Conservation (phyloP, 192 early-diverging fungal species). For the Gamsiella multidivaricata region DNA sequence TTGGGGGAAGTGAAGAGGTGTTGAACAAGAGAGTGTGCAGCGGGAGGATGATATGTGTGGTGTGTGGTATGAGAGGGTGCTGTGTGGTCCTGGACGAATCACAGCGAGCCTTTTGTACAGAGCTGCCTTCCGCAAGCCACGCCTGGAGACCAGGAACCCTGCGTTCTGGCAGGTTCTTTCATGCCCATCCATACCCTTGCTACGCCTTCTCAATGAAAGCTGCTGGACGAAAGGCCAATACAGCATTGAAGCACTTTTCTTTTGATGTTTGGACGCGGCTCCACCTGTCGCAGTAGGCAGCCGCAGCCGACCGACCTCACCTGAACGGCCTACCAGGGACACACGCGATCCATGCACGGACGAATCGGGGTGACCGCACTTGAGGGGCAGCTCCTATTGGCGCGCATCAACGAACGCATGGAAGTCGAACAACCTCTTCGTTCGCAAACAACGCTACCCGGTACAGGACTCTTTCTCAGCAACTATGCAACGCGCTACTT, state of each 20-base stretch:
- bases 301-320: not conserved
- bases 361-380: slow-evolving; percentile 1
- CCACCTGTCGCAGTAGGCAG: not conserved
- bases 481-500: slow-evolving; percentile 35
- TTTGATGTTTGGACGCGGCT: too few species aligned
- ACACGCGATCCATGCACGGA: not conserved
- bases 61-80: too few species aligned
- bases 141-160: too few species aligned
- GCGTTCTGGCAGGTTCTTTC: too few species aligned
- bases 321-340: too few species aligned
- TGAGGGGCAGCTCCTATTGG: not conserved
- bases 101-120: too few species aligned
- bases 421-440: not conserved
- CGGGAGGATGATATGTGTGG: not conserved
- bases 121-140: too few species aligned
- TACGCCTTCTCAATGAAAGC: too few species aligned
- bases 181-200: too few species aligned
- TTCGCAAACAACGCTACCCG: not conserved
- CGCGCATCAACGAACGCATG: not conserved
- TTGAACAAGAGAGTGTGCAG: not conserved
- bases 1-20: not conserved
- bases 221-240: too few species aligned
- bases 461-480: not conserved
- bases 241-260: too few species aligned
- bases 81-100: too few species aligned